Conservation (phyloP, 768 basidiomycete species). For the Suillus discolor region DNA sequence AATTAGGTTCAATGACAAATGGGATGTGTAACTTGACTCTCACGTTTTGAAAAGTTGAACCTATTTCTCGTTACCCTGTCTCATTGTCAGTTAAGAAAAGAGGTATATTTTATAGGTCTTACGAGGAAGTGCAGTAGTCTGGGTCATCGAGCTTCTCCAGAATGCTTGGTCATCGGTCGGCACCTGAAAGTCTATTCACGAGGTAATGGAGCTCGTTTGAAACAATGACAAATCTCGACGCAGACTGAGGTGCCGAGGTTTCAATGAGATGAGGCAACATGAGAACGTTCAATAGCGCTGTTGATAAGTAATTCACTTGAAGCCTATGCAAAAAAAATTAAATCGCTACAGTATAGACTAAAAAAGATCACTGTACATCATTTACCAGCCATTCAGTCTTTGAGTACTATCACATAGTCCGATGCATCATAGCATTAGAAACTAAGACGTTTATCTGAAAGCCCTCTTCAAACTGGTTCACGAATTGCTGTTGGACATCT, state of each 20-base stretch:
- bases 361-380: slow-evolving; percentile 32
- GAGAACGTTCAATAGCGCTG: slow-evolving; percentile 33
- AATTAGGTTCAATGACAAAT: neutral
- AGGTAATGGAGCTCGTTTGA: slow-evolving; percentile 33
- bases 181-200: slow-evolving; percentile 6
- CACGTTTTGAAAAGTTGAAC: slow-evolving; percentile 30
- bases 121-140: slow-evolving; percentile 25
- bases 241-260: slow-evolving; percentile 22
- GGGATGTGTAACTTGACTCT: slow-evolving; percentile 1
- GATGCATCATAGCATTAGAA: slow-evolving; percentile 33
- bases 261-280: slow-evolving; percentile 36
- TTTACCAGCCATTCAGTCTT: slow-evolving; percentile 51
- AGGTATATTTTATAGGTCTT: slow-evolving; percentile 8
- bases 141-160: slow-evolving; percentile 27
- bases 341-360: too few species aligned
- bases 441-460: slow-evolving; percentile 30
- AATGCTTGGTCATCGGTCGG: slow-evolving; percentile 20
- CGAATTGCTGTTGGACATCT: slow-evolving; percentile 32
- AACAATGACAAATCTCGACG: slow-evolving; percentile 32
- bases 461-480: slow-evolving; percentile 26
- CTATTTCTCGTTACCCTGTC: slow-evolving; percentile 19
- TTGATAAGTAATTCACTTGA: slow-evolving; percentile 38
- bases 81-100: neutral
- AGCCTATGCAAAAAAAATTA: slow-evolving; percentile 22
- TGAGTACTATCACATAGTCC: slow-evolving; percentile 16